A percentile compares a stretch with the other conserved stretches of the same genome.
phyloP scores from a whole-genome alignment of 2,329 filamentous ascomycete genomes.

The Talaromyces piceae region DNA sequence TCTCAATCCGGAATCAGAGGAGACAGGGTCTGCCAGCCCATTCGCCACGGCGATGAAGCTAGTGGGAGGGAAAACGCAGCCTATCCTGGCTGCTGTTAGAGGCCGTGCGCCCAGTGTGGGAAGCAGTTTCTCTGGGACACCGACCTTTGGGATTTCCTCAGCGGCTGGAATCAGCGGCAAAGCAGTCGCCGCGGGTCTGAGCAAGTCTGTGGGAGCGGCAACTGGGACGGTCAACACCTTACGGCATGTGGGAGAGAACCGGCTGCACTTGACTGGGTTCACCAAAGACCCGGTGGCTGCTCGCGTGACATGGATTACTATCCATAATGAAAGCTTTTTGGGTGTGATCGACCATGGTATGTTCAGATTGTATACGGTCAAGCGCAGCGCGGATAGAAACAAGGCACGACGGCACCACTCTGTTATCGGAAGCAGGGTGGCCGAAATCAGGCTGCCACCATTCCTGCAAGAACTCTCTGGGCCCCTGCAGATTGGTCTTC shows the following conservation, averaged over 20 bases:
- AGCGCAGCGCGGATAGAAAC: constrained; percentile 41
- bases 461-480: constrained; percentile 55
- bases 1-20: constrained; percentile 34
- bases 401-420: constrained; percentile 48
- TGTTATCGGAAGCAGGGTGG: constrained; percentile 51
- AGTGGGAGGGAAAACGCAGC: constrained; percentile 51
- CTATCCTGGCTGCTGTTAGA: constrained; percentile 61
- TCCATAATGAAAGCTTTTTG: constrained; percentile 34
- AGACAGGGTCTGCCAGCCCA: constrained; percentile 32
- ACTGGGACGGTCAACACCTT: constrained; percentile 42
- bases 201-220: constrained; percentile 44
- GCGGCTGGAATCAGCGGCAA: constrained; percentile 42
- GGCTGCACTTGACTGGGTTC: constrained; percentile 38
- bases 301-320: constrained; percentile 40
- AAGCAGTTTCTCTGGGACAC: constrained; percentile 36
- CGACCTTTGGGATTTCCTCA: constrained; percentile 38
- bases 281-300: constrained; percentile 32
- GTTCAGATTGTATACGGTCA: constrained; percentile 39
- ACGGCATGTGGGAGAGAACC: constrained; percentile 42
- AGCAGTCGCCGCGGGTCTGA: constrained; percentile 43
- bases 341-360: constrained; percentile 39
- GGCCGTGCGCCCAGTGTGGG: constrained; percentile 43
- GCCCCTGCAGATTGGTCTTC: constrained; percentile 50
- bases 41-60: constrained; percentile 65
- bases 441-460: constrained; percentile 59